These are phyloP conservation scores for Wickerhamiella lipophila DNA, from an alignment of 805 yeast genomes.

Conservation along the genomic window DNA sequence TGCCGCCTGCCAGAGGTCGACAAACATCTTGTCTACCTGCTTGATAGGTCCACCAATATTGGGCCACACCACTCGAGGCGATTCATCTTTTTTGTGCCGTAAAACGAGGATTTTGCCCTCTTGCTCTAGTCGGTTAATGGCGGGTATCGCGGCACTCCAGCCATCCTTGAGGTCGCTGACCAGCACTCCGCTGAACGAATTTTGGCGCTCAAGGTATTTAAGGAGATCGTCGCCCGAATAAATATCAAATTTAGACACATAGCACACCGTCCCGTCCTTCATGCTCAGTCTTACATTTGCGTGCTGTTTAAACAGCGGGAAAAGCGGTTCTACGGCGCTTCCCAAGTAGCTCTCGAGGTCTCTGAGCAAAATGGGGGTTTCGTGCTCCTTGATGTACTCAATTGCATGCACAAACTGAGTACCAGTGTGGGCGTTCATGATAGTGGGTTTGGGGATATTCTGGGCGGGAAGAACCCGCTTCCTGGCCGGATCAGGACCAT, in stretches of 20 bases:
- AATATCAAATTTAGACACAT: conserved; percentile 80
- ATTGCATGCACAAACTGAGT: conserved; percentile 85
- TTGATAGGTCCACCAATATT: conserved; percentile 65
- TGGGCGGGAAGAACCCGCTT: conserved; percentile 16
- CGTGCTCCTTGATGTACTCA: conserved; percentile 63
- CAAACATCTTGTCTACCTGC: conserved; percentile 67
- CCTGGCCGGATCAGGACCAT: conserved; percentile 17
- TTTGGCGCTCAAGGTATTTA: conserved; percentile 60
- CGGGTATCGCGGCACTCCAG: conserved; percentile 79
- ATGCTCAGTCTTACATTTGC: conserved; percentile 65
- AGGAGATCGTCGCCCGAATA: conserved; percentile 67
- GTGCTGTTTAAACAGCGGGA: conserved; percentile 60
- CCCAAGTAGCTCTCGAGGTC: conserved; percentile 58
- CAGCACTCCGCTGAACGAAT: conserved; percentile 74
- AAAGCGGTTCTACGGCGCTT: conserved; percentile 46
- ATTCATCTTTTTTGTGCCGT: conserved; percentile 82
- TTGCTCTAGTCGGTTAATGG: conserved; percentile 65
- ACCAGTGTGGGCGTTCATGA: conserved; percentile 41
- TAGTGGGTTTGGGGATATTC: conserved; percentile 15
- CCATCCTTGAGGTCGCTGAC: conserved; percentile 80
- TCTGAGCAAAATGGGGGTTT: conserved; percentile 52
- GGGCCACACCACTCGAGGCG: conserved; percentile 90
- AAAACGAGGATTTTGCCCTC: conserved; percentile 68
- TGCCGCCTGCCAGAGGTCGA: conserved; percentile 64
- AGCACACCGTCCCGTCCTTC: conserved; percentile 55